Base-by-base conservation (phyloP, 1,139 yeast species). In the Wickerhamiella pararugosa region DNA sequence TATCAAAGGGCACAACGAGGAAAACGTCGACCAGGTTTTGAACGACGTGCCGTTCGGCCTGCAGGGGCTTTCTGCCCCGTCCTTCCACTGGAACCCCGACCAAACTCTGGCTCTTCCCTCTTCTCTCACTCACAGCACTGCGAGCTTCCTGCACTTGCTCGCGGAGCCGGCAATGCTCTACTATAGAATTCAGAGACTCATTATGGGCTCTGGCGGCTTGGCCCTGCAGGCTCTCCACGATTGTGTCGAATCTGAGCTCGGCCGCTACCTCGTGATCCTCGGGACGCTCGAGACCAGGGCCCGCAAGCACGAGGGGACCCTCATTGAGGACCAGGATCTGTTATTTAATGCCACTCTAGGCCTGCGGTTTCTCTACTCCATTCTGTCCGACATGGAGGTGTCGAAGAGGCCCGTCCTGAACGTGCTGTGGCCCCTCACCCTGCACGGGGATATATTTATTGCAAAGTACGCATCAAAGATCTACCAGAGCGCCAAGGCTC, bases 111-210 rank as follows among this genome's bases (percentile, higher is more conserved):
- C 63, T 6, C 57, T 82, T 7, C 86, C 93, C 0, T 50, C 61
- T 0, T 61, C 65, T 32, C 58, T 82, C 8, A 72, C 76, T 25
- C 71, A 70, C 47, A 74, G 87, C 25, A 64, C 73, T 32, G 66
- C 79, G 34, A 75, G 77, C 0, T 52, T 78, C 26, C 57, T 83
- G 31, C 73, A 71, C 44, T 62, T 67, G 40, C 61, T 82, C 1
- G 63, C 80, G 37, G 96, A 87, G 57, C 78, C 84, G 1, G 92
- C 86, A 0, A 60, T 87, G 36, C 62, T 84, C 6, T 82, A 73
- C 60, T 69, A 69, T 44, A 60, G 63, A 43, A 58, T 82, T 34
- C 57, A 58, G 8, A 43, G 48, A n/a, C 47, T 15, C 47, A 60
- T 43, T 57, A 57, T 48, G 56, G 61, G 7, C 49, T 50, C 40